A percentile compares a stretch with the other conserved stretches of the same genome.
phyloP scores from a whole-genome alignment of 148 eudicot species.

The Amaranthus hypochondriacus region DNA sequence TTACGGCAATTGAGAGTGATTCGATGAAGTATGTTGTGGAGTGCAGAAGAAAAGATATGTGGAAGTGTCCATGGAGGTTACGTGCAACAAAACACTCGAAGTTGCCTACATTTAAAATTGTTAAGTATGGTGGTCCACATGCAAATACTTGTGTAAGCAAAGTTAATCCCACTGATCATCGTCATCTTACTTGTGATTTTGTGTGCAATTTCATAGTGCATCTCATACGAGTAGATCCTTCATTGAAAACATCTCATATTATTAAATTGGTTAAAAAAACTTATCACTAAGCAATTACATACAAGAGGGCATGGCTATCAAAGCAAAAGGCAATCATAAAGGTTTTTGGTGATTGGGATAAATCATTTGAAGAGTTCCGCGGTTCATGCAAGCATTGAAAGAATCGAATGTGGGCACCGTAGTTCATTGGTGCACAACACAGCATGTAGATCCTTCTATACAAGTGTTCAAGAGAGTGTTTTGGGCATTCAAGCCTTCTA shows the following conservation, averaged over 20 bases:
- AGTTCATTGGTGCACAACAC: background rate
- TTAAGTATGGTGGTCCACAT: background rate
- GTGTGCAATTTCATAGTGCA: background rate
- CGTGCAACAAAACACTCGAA: background rate
- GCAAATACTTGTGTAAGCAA: background rate
- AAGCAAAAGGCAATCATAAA: background rate
- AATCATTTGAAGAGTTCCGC: background rate
- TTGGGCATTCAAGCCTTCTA: conserved; percentile 11
- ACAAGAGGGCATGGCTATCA: conserved; percentile 15
- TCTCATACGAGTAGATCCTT: background rate
- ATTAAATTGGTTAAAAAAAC: background rate
- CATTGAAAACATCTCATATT: background rate
- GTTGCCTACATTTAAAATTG: no score
- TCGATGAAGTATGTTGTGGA: background rate
- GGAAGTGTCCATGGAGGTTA: background rate
- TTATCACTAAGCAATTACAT: background rate
- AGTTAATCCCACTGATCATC: background rate
- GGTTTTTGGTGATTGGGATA: conserved; percentile 8
- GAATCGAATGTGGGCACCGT: background rate
- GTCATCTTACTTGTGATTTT: background rate
- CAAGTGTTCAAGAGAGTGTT: background rate
- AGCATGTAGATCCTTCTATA: background rate
- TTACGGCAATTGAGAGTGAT: background rate
- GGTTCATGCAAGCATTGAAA: background rate
- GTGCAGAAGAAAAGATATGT: background rate